These are phyloP conservation scores for Neopestalotiopsis clavispora DNA, from an alignment of 2,329 filamentous ascomycete genomes.

Conservation along the genomic window DNA sequence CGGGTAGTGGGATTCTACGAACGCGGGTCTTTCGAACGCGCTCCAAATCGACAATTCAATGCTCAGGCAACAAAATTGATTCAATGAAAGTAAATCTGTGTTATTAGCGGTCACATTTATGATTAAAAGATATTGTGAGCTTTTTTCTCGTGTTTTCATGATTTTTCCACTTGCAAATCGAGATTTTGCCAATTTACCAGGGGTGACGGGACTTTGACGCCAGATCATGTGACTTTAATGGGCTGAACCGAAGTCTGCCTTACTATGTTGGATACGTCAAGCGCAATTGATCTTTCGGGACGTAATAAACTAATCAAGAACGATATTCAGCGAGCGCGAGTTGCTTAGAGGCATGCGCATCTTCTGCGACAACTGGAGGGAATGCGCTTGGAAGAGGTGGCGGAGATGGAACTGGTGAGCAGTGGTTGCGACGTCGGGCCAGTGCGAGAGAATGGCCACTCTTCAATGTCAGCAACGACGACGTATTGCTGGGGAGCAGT, in stretches of 20 bases:
- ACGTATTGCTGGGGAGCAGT: neutral
- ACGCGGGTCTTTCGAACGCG: neutral
- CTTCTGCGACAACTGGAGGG: neutral
- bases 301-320: neutral
- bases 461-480: neutral
- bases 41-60: neutral
- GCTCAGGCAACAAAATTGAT: neutral
- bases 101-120: neutral
- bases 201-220: neutral
- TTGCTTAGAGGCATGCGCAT: neutral
- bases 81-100: neutral
- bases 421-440: neutral
- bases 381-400: neutral
- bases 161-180: neutral
- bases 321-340: neutral
- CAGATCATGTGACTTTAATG: neutral
- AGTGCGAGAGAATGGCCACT: neutral
- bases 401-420: neutral
- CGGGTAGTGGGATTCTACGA: neutral
- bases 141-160: neutral
- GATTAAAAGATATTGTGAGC: neutral
- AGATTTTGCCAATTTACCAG: neutral
- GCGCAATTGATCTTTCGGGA: neutral
- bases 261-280: neutral
- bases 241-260: neutral